Percentiles rank a stretch among this genome's conserved stretches.
These are phyloP conservation scores for Alloteropsis angusta DNA, from an alignment of 202 grass and related monocot species.

Conservation along the genomic window DNA sequence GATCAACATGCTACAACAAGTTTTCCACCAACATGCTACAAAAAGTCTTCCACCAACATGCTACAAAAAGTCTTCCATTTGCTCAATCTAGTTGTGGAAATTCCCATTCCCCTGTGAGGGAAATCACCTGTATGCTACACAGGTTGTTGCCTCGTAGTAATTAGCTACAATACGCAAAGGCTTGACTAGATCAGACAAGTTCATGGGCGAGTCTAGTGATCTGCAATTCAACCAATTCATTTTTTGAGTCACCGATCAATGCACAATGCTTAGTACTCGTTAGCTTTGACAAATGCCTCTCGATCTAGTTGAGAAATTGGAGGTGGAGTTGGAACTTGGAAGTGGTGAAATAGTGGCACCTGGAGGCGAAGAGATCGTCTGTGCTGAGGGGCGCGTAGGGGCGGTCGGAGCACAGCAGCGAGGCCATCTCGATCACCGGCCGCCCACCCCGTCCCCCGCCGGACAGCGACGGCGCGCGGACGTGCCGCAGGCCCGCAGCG, in stretches of 20 bases:
- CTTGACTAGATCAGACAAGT: slow-evolving; percentile 7
- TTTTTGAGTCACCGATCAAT: too few relatives aligned
- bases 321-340: too few relatives aligned
- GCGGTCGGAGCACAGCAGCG: slow-evolving; percentile 58
- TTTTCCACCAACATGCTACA: background rate
- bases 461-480: slow-evolving; percentile 49
- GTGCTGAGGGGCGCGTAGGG: slow-evolving; percentile 80
- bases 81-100: background rate
- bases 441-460: slow-evolving; percentile 36
- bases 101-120: background rate
- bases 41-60: background rate
- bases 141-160: background rate
- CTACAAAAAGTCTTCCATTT: background rate
- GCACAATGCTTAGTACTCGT: too few relatives aligned
- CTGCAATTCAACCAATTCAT: slow-evolving; percentile 8
- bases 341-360: too few relatives aligned
- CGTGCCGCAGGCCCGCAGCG: slow-evolving; percentile 83
- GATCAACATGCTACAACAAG: background rate
- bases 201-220: background rate
- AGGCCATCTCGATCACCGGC: slow-evolving; percentile 78
- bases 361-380: slow-evolving; percentile 65
- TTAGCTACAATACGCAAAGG: background rate
- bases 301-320: too few relatives aligned
- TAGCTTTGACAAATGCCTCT: too few relatives aligned
- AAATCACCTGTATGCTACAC: background rate